Percentiles rank a stretch among this genome's conserved stretches.
Conservation (phyloP, 768 basidiomycete species). For the Lentinula edodes region DNA sequence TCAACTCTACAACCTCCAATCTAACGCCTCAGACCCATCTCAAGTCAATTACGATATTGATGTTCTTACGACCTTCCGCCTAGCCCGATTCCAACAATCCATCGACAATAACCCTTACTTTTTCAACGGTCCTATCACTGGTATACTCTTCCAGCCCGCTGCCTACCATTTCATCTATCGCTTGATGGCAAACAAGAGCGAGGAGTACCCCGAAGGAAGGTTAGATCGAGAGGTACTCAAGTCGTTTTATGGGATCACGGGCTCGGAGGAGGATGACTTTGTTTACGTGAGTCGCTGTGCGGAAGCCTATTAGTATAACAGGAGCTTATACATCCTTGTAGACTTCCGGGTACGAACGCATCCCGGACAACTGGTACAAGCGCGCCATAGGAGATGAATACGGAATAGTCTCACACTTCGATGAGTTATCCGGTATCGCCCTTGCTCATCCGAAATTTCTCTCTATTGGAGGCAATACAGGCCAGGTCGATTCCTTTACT, state of each 20-base stretch:
- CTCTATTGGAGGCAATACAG: slow-evolving; percentile 5
- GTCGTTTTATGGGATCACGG: background rate
- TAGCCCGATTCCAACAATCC: background rate
- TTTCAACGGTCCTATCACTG: background rate
- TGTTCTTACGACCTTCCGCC: background rate
- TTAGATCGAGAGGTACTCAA: background rate
- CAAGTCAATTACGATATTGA: slow-evolving; percentile 2
- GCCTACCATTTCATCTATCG: background rate
- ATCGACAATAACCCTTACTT: slow-evolving; percentile 1
- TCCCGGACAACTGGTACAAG: slow-evolving; percentile 7
- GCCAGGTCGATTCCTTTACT: slow-evolving; percentile 2
- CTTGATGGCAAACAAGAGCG: slow-evolving; percentile 4
- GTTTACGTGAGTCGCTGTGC: background rate
- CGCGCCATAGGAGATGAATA: slow-evolving; percentile 5
- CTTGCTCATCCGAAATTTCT: slow-evolving; percentile 3
- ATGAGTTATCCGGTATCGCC: background rate
- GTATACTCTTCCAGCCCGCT: background rate
- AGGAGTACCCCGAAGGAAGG: slow-evolving; percentile 3
- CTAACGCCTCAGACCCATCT: background rate
- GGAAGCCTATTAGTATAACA: no score
- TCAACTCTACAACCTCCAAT: background rate
- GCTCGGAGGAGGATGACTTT: background rate
- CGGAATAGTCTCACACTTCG: background rate
- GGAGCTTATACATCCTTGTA: no score
- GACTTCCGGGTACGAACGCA: slow-evolving; percentile 7